These are phyloP conservation scores for Penicillium olsonii DNA, from an alignment of 2,329 filamentous ascomycete species.

Conservation along the genomic window DNA sequence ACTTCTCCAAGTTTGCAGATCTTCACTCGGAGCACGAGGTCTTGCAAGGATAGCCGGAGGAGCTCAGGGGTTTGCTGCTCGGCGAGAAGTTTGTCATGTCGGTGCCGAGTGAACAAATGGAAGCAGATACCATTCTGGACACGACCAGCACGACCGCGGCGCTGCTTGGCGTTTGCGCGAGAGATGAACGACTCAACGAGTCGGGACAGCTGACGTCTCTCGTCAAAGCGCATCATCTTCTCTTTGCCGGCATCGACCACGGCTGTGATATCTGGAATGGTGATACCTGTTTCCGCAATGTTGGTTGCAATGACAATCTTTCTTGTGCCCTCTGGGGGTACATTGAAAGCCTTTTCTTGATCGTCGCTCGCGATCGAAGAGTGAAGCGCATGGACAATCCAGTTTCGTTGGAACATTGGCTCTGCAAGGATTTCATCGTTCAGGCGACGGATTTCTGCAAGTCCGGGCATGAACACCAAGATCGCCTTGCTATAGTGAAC, in stretches of 20 bases:
- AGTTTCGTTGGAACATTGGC: conserved; percentile 71
- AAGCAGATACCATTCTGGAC: conserved; percentile 95
- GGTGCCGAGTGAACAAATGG: conserved; percentile 87
- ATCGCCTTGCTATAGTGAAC: conserved; percentile 81
- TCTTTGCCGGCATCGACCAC: conserved; percentile 97
- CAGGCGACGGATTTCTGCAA: conserved; percentile 85
- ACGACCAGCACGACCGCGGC: conserved; percentile 88
- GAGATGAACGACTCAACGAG: conserved; percentile 95
- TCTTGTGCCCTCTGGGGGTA: conserved; percentile 77
- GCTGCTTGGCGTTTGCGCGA: conserved; percentile 90
- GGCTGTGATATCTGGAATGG: conserved; percentile 95
- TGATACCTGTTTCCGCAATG: conserved; percentile 97
- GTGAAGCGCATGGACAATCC: conserved; percentile 87
- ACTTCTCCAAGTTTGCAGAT: conserved; percentile 95
- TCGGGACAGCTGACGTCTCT: conserved; percentile 84
- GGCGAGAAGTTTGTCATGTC: conserved; percentile 79
- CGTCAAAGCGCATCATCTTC: conserved; percentile 93
- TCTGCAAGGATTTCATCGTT: conserved; percentile 83
- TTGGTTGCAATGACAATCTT: conserved; percentile 98
- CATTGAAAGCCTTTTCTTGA: conserved; percentile 86
- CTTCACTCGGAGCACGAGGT: conserved; percentile 93
- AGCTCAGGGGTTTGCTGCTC: conserved; percentile 97
- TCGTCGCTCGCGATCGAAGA: conserved; percentile 95
- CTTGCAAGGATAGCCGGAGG: conserved; percentile 88
- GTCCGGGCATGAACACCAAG: conserved; percentile 90